Conservation (phyloP, 2,329 filamentous ascomycete genomes). For the Aspergillus tubingensis region DNA sequence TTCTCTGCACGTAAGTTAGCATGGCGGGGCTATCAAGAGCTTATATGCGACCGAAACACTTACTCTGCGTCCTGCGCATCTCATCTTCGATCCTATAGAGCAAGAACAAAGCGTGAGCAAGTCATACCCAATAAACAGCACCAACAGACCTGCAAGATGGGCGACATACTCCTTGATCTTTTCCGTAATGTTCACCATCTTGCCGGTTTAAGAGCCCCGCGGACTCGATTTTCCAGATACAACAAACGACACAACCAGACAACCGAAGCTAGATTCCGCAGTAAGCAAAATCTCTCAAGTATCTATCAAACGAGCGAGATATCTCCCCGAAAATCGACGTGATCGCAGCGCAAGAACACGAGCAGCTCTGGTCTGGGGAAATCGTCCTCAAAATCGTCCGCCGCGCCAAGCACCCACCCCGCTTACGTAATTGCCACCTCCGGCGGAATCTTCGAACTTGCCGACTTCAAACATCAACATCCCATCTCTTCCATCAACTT, state of each 20-base stretch:
- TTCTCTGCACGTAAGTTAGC: conserved; percentile 69
- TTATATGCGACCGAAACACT: conserved; percentile 36
- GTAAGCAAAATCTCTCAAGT: background rate
- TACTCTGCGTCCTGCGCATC: conserved; percentile 99
- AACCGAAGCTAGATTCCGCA: background rate
- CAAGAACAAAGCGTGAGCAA: conserved; percentile 14
- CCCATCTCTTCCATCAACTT: conserved; percentile 8
- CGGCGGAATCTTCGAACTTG: conserved; percentile 9
- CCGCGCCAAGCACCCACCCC: conserved; percentile 18
- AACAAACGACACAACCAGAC: conserved; percentile 1
- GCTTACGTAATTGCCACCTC: conserved; percentile 20
- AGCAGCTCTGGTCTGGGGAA: conserved; percentile 5
- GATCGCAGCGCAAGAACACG: background rate
- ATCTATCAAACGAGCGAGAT: background rate
- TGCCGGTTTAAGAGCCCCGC: conserved; percentile 35
- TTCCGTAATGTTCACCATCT: conserved; percentile 99
- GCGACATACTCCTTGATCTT: conserved; percentile 92
- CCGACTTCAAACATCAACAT: background rate
- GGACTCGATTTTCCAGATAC: conserved; percentile 19
- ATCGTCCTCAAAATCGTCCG: conserved; percentile 22
- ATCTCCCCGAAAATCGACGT: background rate
- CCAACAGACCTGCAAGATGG: background rate
- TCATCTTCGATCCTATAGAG: conserved; percentile 89
- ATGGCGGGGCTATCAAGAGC: conserved; percentile 28
- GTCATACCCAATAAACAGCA: background rate